These are phyloP conservation scores for Cryphonectria radicalis DNA, from an alignment of 2,329 filamentous ascomycete genomes.

Conservation along the genomic window DNA sequence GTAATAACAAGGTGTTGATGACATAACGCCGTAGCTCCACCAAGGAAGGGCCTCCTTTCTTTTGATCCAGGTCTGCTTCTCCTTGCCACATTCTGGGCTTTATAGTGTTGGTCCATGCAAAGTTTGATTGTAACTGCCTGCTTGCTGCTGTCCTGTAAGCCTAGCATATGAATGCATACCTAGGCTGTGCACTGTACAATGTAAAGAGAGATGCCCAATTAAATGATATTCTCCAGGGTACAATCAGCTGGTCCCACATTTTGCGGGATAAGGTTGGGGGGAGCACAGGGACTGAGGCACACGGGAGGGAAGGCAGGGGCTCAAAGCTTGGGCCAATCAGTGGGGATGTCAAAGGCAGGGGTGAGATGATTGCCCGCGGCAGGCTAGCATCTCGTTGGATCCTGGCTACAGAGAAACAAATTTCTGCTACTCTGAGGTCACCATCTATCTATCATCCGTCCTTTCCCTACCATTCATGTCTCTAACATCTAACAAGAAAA, in stretches of 20 bases:
- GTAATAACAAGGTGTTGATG: too few species aligned
- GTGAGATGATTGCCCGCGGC: not conserved
- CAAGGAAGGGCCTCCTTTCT: too few species aligned
- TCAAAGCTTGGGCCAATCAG: not conserved
- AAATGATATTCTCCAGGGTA: not conserved
- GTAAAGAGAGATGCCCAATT: too few species aligned
- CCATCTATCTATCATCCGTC: not conserved
- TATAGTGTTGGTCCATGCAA: too few species aligned
- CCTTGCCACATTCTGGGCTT: too few species aligned
- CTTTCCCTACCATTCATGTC: not conserved
- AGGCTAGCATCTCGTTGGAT: not conserved
- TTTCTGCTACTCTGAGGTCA: slow-evolving; percentile 20
- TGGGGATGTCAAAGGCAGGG: not conserved
- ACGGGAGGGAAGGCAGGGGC: not conserved
- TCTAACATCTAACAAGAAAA: not conserved
- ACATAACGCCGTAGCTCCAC: too few species aligned
- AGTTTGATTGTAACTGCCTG: too few species aligned
- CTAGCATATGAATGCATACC: too few species aligned
- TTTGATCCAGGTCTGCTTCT: too few species aligned
- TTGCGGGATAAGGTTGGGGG: not conserved
- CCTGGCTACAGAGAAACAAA: slow-evolving; percentile 10
- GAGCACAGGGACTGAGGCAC: too few species aligned
- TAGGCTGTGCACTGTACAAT: too few species aligned
- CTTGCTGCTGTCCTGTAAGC: too few species aligned
- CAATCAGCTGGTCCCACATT: not conserved